A percentile compares a stretch with the other conserved stretches of the same genome.
These are phyloP conservation scores for Calonectria crousiana DNA, from an alignment of 2,329 filamentous ascomycete genomes.

Conservation along the genomic window DNA sequence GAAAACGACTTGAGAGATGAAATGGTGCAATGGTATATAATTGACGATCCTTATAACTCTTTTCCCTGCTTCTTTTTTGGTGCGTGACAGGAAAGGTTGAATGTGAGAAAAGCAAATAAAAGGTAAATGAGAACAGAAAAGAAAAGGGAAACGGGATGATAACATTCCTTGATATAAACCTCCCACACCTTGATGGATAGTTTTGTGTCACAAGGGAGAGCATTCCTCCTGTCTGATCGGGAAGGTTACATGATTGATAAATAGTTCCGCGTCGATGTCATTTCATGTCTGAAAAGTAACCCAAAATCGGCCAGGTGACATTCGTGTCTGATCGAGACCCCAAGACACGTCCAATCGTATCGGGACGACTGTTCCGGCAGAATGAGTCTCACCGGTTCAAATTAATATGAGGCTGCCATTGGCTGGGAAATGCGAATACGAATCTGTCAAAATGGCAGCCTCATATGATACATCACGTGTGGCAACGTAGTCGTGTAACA, in stretches of 20 bases:
- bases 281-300: background rate
- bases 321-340: background rate
- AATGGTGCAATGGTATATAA: background rate
- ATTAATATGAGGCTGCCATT: background rate
- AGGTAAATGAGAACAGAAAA: background rate
- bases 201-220: background rate
- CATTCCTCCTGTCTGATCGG: accelerated
- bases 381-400: background rate
- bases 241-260: background rate
- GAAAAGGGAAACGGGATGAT: background rate
- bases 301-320: background rate
- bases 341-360: background rate
- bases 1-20: background rate
- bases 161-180: background rate
- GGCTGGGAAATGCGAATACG: background rate
- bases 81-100: background rate
- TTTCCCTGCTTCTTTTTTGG: background rate
- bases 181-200: background rate
- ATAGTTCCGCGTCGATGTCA: background rate
- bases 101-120: background rate
- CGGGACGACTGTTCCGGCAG: background rate
- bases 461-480: background rate
- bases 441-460: background rate
- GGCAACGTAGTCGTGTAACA: background rate
- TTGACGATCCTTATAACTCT: background rate